Evolutionary conservation across 2,329 filamentous ascomycete species (phyloP), one percentile per base, ranked within the genome.

Genomic region (Geoglossum cookeanum): DNA sequence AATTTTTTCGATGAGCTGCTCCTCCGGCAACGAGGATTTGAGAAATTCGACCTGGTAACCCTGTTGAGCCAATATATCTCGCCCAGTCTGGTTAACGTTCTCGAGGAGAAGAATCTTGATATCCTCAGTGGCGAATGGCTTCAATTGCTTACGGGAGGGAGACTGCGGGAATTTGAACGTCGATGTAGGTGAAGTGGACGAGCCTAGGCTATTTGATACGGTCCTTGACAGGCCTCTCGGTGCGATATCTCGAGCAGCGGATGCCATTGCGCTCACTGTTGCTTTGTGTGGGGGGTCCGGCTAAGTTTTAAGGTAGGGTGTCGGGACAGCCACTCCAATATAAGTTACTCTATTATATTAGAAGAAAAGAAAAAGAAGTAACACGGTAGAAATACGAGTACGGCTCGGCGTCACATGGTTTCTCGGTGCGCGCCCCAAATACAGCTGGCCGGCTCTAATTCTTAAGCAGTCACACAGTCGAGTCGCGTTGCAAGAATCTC

Each of bases 1-100:
- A 67, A 98, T 98, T 78, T 95, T 98, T 74, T 94, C 84, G 68
- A 98, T 94, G 65, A 98, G 79, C 72, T 97, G 78, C 64, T 92
- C 88, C 69, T 98, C 92, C 0, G 88, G 84, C 58, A 98, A 74
- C 37, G 90, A 95, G 61, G 81, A 83, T 75, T 96, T 98, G 62
- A 91, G 73, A 55, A 82, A 80, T 72, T 98, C 92, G 37, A 98
- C 92, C 71, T 98, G 92, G 70, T 98, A 98, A 59, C 92, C 92
- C 71, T 98, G 90, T 58, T 74, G 76, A 58, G 73, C 80, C 58
- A 98, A 76, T 58, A 96, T 90, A 52, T 94, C 83, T 65, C 82
- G 80, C 13, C 92, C 92, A 29, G 88, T 87, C 71, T 87, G 75
- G 69, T 98, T 98, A 67, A 98, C 87, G 71, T 97, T 98, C 70